Evolutionary conservation across 1,284 basidiomycete species (phyloP), one percentile per base, ranked within the genome.

Genomic region (Ceratobasidium sp.): DNA sequence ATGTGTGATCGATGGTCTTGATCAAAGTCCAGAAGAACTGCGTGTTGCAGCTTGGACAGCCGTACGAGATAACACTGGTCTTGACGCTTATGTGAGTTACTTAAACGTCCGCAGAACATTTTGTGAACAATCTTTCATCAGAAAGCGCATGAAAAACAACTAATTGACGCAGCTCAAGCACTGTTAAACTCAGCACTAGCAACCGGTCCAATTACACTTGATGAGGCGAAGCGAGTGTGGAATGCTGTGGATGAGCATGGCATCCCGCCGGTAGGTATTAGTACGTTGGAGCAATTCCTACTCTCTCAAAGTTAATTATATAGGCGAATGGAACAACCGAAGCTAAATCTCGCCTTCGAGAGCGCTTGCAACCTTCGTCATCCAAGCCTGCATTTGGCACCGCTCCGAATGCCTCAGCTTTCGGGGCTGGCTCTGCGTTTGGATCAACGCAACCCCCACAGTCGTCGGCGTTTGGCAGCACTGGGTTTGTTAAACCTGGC

Each of bases 11-110:
- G 75, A 80, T 3, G 89, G 87, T 0, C 81, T 91, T 36, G 95
- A 97, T 77, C 83, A 91, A 74, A 92, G 89, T 0, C 87, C 85
- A 0, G 96, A 97, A 77, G 96, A 98, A 80, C 80, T 97, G 61
- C 86, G 92, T 55, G 82, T 89, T 72, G 89, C 86, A 77, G 92
- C 91, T 10, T 83, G 85, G 5, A 80, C 84, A 14, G 91, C 92
- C 0, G 77, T 86, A 34, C 67, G 67, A 3, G 82, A 83, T 12
- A 89, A 88, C 12, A 23, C 41, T 16, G 88, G 85, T 72, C 78
- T 83, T 0, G 83, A 85, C 43, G 87, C 89, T 82, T 96, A 96
- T 80, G 93, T 93, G 75, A 79, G 89, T 84, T 10, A 1, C 41
- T 1, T 50, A 18, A 18, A 32, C 30, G 6, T 6, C 26, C 3